Percentiles rank a stretch among this genome's conserved stretches.
Evolutionary conservation across 805 yeast genomes (phyloP).

Genomic region (Sugiyamaella smithiae): DNA sequence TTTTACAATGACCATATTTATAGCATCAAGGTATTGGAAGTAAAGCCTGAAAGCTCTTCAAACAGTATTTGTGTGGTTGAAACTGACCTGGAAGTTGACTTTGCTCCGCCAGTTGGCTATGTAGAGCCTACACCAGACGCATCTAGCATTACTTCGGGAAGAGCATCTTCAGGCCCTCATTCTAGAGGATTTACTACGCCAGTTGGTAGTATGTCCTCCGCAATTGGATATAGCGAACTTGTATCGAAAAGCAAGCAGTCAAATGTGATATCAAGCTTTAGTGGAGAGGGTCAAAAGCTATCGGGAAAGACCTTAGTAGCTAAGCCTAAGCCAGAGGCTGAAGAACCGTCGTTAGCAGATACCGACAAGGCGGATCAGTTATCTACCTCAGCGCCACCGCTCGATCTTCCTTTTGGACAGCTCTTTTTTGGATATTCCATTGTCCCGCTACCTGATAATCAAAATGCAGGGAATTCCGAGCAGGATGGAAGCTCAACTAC

Average conservation of each 20-base stretch:
- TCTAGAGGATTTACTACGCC: constrained; percentile 21
- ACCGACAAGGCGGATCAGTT: constrained; percentile 16
- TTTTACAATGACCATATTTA: constrained; percentile 76
- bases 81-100: constrained; percentile 94
- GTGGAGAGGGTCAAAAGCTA: constrained; percentile 67
- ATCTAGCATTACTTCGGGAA: constrained; percentile 20
- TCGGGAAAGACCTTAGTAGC: constrained; percentile 42
- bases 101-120: constrained; percentile 98
- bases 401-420: constrained; percentile 77
- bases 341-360: background rate
- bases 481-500: constrained; percentile 27
- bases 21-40: constrained; percentile 81
- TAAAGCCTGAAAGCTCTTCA: constrained; percentile 65
- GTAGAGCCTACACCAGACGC: constrained; percentile 67
- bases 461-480: constrained; percentile 33
- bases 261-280: constrained; percentile 33
- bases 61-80: constrained; percentile 90
- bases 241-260: constrained; percentile 40
- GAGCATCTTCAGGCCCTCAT: constrained; percentile 7
- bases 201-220: constrained; percentile 57
- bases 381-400: constrained; percentile 57
- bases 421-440: constrained; percentile 92
- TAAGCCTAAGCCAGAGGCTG: constrained; percentile 7
- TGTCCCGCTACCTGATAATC: constrained; percentile 40
- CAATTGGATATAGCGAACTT: constrained; percentile 61